These are phyloP conservation scores for Fusarium sp. DNA, from an alignment of 2,329 filamentous ascomycete species.

Conservation along the genomic window DNA sequence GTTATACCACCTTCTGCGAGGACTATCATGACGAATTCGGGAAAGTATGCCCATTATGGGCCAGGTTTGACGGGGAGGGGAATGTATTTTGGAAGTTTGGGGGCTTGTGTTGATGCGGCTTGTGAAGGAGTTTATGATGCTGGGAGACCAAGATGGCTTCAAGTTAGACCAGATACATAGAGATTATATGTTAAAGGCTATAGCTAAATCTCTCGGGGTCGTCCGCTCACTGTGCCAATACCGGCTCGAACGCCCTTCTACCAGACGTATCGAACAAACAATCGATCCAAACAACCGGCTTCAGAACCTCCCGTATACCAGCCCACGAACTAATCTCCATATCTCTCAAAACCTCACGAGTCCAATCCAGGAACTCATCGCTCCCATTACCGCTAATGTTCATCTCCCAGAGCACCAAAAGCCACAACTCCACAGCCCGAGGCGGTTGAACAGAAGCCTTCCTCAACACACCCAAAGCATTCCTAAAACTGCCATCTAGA, in stretches of 20 bases:
- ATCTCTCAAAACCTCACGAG: not conserved
- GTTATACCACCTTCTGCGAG: constrained; percentile 14
- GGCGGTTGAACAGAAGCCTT: not conserved
- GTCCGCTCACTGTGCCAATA: not conserved
- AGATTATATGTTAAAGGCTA: not conserved
- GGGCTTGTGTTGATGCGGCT: constrained; percentile 41
- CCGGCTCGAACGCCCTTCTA: not conserved
- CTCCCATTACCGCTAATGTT: not conserved
- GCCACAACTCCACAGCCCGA: constrained; percentile 11
- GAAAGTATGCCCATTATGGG: constrained; percentile 38
- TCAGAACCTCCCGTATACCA: constrained; percentile 3
- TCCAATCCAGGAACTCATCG: not conserved
- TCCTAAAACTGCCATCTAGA: constrained; percentile 6
- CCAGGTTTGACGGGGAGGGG: constrained; percentile 29
- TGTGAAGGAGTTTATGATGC: constrained; percentile 23
- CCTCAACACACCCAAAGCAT: not conserved
- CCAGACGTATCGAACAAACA: constrained; percentile 11
- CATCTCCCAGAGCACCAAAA: constrained; percentile 17
- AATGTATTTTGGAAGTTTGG: constrained; percentile 45
- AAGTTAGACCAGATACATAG: not conserved
- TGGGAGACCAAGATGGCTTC: constrained; percentile 16
- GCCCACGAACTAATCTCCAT: constrained; percentile 15
- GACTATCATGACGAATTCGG: constrained; percentile 36
- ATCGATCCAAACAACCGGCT: constrained; percentile 35
- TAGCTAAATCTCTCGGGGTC: not conserved